Base-by-base conservation (phyloP, 1,284 basidiomycete species). In the Cryptococcus jaspeensis region DNA sequence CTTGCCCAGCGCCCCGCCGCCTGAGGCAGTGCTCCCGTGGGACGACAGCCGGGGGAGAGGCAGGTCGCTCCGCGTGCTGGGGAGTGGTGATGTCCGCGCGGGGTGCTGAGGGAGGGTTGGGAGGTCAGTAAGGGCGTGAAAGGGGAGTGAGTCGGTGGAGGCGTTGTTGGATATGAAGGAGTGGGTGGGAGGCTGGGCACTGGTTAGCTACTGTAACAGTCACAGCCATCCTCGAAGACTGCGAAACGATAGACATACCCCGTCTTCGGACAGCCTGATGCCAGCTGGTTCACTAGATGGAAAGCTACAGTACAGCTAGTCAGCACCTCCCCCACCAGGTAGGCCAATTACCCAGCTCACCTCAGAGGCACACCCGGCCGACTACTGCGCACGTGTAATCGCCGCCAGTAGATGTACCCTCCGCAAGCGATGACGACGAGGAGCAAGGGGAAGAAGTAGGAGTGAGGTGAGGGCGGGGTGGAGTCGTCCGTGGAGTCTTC, bases 61-160 rank as follows among this genome's bases (percentile, higher is more conserved):
- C 28, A 32, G 28, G n/a, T 43, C 41, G n/a, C 41, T 20, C n/a
- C 41, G 15, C 16, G 41, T 18, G 13, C 23, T 20, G 18, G 18
- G 23, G 3, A 43, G 11, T 6, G 54, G 41, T 38, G 54, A 39
- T n/a, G 37, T 54, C 4, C 32, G 43, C 20, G 57, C n/a, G 11
- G 41, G 50, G 36, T 28, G 55, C 38, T 53, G 54, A 16, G 52
- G 40, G 9, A 64, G 38, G 36, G 50, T 45, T 12, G 63, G 63
- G 8, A 64, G 53, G 44, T 64, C 60, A 28, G 56, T 48, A 20
- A 64, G 50, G 1, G 66, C 62, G 32, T 65, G 65, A 12, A 55
- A 47, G 2, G 72, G 72, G 3, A 73, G 62, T 16, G 70, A 72
- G 50, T 74, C 72, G 45, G 69, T 67, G 23, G 69, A 71, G 6